phyloP scores from a whole-genome alignment of 2,329 filamentous ascomycete genomes.

The Penicillium sumatraense region DNA sequence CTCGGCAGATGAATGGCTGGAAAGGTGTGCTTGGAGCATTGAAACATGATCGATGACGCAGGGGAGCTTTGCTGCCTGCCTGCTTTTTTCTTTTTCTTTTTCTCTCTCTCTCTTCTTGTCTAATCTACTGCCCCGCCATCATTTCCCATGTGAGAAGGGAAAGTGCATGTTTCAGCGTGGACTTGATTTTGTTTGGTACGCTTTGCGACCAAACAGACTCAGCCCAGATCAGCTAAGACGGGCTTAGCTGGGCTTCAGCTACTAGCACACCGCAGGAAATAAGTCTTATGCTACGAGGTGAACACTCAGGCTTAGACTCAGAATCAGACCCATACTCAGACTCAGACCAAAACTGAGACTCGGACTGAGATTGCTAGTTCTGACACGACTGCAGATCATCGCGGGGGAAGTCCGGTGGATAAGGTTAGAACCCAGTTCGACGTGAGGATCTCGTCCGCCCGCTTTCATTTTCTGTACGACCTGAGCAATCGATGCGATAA shows the following conservation, averaged over 20 bases:
- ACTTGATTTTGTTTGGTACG: neutral
- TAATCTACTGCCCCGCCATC: neutral
- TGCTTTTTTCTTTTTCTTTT: neutral
- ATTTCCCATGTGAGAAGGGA: neutral
- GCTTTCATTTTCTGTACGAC: slow-evolving; percentile 16
- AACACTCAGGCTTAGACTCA: too few relatives aligned
- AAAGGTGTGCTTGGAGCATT: neutral
- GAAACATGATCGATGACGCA: slow-evolving; percentile 5
- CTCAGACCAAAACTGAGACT: too few relatives aligned
- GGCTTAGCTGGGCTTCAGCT: too few relatives aligned
- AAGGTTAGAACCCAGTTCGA: slow-evolving; percentile 22
- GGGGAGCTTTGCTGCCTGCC: neutral
- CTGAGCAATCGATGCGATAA: slow-evolving; percentile 12
- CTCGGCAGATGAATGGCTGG: neutral
- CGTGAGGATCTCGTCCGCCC: slow-evolving; percentile 1
- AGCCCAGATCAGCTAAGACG: too few relatives aligned
- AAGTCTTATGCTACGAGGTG: too few relatives aligned
- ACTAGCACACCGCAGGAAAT: too few relatives aligned
- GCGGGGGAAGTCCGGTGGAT: slow-evolving; percentile 7
- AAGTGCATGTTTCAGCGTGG: neutral
- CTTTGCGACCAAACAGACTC: neutral
- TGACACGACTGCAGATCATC: neutral
- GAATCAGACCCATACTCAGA: too few relatives aligned
- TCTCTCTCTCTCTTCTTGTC: neutral
- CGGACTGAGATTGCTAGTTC: neutral